Base-by-base conservation (phyloP, 2,329 filamentous ascomycete species). In the Neodidymelliopsis sp. region DNA sequence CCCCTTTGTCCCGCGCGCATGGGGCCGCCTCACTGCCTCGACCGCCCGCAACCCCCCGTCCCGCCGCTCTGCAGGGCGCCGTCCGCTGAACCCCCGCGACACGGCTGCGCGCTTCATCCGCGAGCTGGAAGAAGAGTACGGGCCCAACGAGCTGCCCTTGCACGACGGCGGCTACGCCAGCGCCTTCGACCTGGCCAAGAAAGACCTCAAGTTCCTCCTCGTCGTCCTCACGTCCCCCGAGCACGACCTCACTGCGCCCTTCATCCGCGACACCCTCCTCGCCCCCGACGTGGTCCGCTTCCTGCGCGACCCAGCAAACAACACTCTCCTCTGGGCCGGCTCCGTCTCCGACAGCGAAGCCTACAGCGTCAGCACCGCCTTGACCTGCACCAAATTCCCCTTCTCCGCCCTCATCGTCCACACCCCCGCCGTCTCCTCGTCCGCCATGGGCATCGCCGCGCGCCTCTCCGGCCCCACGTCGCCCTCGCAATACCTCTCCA, bases 121-220 rank as follows among this genome's bases (percentile, higher is more conserved):
- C 7, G 92, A 97, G 63, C 96, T 99, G 59, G 91, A 96, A 64
- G 94, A 99, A 74, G 90, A 96, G 63, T 94, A 97, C 66, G 91
- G 91, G 0, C 75, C 79, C 13, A 83, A 85, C 37, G 79, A 78
- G 4, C 75, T 97, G 4, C 86, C 88, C 0, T 96, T 95, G 71
- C 86, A 88, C 59, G 92, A 97, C 67, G 89, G 88, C 40, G 91
- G 93, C 4, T 94, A 97, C 67, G 92, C 95, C 4, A 89, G 96
- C 74, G 91, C 92, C 0, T 84, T 96, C 54, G 94, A 99, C 67
- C 76, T 87, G 27, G 91, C 93, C 5, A 97, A 97, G 77, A 87
- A 86, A 60, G 91, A 97, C 25, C 81, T 97, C 45, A 95, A 95
- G 69, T 96, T 95, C 68, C 79, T 99, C 11, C 75, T 97, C n/a